Evolutionary conservation across 139 green algal species (phyloP), one percentile per base, ranked within the genome.

Genomic region (Chlamydomonas schloesseri): DNA sequence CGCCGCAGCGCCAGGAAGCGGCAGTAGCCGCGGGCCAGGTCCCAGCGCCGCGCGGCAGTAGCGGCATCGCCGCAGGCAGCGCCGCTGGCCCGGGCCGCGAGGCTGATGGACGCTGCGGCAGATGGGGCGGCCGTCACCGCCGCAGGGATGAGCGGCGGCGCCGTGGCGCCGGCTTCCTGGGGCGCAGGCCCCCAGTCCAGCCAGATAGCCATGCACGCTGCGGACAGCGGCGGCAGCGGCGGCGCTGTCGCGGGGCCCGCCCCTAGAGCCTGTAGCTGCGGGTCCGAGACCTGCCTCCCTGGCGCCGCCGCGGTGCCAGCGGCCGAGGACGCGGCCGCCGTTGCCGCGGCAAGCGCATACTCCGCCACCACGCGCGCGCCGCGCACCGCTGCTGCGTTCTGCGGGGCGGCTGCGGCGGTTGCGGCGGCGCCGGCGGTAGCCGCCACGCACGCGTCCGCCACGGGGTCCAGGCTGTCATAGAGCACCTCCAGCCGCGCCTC

Each of bases 1-100:
- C 79, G 65, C 0, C 79, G 65, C 2, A 50, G 65, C 5, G 34
- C 18, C 5, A 36, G 67, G 79, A 77, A 85, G 47, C 79, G 79
- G 65, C 65, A 85, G 65, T 77, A 85, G 36, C 42, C 67, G 31
- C 79, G 64, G 6, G 64, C 26, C 65, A 85, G 28, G 26, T 68
- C 67, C 79, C 79, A 85, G 33, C 79, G 79, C 9, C 0, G n/a
- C 4, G n/a, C 18, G 62, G 62, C 62, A 23, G 62, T 14, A 17
- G 62, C 62, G 1, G 62, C 20, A 10, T 2, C 62, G 62, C 15
- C 31, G 50, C n/a, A n/a, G n/a, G n/a, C n/a, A n/a, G n/a, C n/a
- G n/a, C n/a, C n/a, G n/a, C n/a, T n/a, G n/a, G n/a, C n/a, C n/a
- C n/a, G n/a, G n/a, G n/a, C n/a, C n/a, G n/a, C n/a, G n/a, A n/a